phyloP scores from a whole-genome alignment of 176 grass and related monocot genomes.

The Typha latifolia region DNA sequence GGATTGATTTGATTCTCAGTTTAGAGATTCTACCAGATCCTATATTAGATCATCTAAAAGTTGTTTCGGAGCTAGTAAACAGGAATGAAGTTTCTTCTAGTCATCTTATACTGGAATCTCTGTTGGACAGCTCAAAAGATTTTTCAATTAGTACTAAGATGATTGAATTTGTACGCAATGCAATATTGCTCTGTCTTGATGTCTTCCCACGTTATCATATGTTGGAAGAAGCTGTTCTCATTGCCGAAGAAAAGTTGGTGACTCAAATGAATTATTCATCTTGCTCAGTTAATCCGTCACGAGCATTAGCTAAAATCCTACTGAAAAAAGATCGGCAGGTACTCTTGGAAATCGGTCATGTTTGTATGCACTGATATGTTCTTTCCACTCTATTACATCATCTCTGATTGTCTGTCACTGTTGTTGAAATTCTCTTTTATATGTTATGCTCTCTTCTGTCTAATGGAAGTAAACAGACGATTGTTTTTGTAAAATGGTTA shows the following conservation, averaged over 20 bases:
- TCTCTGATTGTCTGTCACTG: background rate
- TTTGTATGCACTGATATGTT: slow-evolving; percentile 6
- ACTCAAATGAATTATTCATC: slow-evolving; percentile 32
- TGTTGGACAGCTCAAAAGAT: slow-evolving; percentile 41
- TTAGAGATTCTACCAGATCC: slow-evolving; percentile 60
- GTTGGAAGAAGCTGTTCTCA: slow-evolving; percentile 84
- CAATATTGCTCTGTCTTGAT: slow-evolving; percentile 62
- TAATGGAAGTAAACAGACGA: too few species aligned
- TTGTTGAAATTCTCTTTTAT: too few species aligned
- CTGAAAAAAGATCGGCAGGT: slow-evolving; percentile 91
- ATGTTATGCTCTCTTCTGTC: too few species aligned
- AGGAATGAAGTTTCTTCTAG: slow-evolving; percentile 35
- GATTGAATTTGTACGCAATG: slow-evolving; percentile 62
- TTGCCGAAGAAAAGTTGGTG: slow-evolving; percentile 33
- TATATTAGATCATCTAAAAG: slow-evolving; percentile 69
- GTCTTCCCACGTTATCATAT: slow-evolving; percentile 75
- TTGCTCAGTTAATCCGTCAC: slow-evolving; percentile 40
- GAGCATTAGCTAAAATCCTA: slow-evolving; percentile 75
- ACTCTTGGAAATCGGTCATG: background rate
- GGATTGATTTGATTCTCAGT: slow-evolving; percentile 70
- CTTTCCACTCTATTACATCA: slow-evolving; percentile 1
- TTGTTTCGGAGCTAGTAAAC: slow-evolving; percentile 41
- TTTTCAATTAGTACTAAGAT: slow-evolving; percentile 35
- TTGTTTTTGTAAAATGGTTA: too few species aligned
- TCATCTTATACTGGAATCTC: slow-evolving; percentile 33